These are phyloP conservation scores for Diplotaxis tenuifolia DNA, from an alignment of 345 rosid genomes.

Conservation along the genomic window DNA sequence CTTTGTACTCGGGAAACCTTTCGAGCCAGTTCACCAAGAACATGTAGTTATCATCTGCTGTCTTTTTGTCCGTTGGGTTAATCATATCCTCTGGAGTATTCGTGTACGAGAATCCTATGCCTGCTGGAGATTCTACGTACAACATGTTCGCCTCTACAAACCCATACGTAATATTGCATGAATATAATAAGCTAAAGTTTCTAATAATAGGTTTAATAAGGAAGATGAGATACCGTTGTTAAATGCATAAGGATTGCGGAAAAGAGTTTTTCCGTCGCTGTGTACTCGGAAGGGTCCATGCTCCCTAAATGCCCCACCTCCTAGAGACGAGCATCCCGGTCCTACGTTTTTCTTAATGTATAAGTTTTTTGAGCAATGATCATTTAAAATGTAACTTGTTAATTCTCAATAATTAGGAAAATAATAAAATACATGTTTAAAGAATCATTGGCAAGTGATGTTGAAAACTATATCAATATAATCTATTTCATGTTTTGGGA, in stretches of 20 bases:
- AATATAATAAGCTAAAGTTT: too few relatives aligned
- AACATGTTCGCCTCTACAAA: constrained; percentile 47
- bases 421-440: too few relatives aligned
- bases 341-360: constrained; percentile 33
- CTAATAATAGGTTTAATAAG: not conserved
- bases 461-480: too few relatives aligned
- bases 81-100: constrained; percentile 43
- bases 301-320: constrained; percentile 47
- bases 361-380: too few relatives aligned
- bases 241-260: constrained; percentile 52
- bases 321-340: constrained; percentile 68
- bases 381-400: too few relatives aligned
- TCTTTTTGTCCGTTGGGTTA: constrained; percentile 38
- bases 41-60: constrained; percentile 54
- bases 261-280: constrained; percentile 56
- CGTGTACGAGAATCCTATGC: constrained; percentile 59
- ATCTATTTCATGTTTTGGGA: not conserved
- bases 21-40: constrained; percentile 27
- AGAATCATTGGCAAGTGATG: too few relatives aligned
- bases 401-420: too few relatives aligned
- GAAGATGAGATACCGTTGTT: constrained; percentile 41
- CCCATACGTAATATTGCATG: not conserved
- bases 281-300: constrained; percentile 62
- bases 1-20: constrained; percentile 1
- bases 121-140: constrained; percentile 50